Evolutionary conservation across 305 asterid genomes (phyloP), one percentile per base, ranked within the genome.

Genomic region (Withania somnifera): DNA sequence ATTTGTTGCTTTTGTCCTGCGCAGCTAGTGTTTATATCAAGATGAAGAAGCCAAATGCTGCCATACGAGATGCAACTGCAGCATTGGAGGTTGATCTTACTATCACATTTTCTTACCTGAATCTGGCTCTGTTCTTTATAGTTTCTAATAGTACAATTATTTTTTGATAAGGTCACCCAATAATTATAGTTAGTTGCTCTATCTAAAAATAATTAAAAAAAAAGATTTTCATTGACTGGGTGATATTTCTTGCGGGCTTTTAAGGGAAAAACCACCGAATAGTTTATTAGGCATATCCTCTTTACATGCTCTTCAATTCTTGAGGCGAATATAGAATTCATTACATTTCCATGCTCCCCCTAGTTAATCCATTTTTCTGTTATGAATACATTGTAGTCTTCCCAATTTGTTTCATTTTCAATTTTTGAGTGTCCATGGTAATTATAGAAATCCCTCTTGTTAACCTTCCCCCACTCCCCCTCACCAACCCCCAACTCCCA

Each of bases 41-140:
- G 87, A 91, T 94, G 99, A 94, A 94, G 92, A 95, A 95, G 79
- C 99, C 99, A 57, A 95, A 91, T 88, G 98, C 99, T 81, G 98
- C 99, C 66, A 91, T 94, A 82, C 90, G 97, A 81, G 99, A 95
- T 89, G 97, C 98, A 77, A 90, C 82, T 81, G 98, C 97, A 17
- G 99, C 98, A 40, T 88, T 95, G 81, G 94, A 95, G 99, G 99
- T 95, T 63, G 52, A 6, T 75, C 28, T 67, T 58, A 47, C 26
- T 24, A 32, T 15, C 51, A 40, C 26, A 30, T 54, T 71, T 71
- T 38, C 22, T 68, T 69, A 24, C 54, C 52, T 40, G 54, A 68
- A 20, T 40, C 40, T 40, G 54, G 11, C 51, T 68, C 57, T 24
- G 40, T 71, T 10, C 22, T 71, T 30, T 47, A 24, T 45, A 7